Base-by-base conservation (phyloP, 1,139 yeast genomes). In the Sugiyamaella neomexicana region DNA sequence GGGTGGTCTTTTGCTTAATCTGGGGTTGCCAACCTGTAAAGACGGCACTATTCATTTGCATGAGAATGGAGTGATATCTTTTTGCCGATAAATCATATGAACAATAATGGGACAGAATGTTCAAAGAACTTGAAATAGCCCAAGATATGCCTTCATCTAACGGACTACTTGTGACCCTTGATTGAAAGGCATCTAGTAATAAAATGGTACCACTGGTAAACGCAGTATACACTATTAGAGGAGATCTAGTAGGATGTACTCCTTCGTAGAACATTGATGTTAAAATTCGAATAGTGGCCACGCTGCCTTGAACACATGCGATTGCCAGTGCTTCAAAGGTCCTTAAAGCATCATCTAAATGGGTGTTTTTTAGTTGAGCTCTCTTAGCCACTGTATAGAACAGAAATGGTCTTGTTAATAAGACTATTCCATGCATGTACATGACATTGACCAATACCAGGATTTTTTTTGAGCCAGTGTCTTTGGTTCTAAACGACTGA, bases 241-340 rank as follows among this genome's bases (percentile, higher is more conserved):
- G 46, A 6, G 55, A 44, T 34, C 45, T 51, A 9, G 32, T 12
- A 10, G 52, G 52, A n/a, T 40, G 48, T 25, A n/a, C n/a, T 4
- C 50, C 48, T 25, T 49, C 27, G 17, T 39, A 17, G 29, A 44
- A 44, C 31, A 41, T 13, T n/a, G 44, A 38, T 7, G 40, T 46
- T 2, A 47, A 36, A 2, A 36, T 23, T 12, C 45, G 27, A 15
- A 51, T 37, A 9, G 52, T 38, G 4, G 56, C 45, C 13, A 51
- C 36, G 32, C 53, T 51, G 20, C 57, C 50, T 31, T 54, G 57
- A 5, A 54, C 50, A 38, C 57, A 54, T 9, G 55, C 52, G 10
- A 29, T 17, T 2, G 57, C 42, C 8, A 54, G 50, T 12, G 41
- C 38, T 39, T 54, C 57, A 43, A 54, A 54, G 13, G 51, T 37